Base-by-base conservation (phyloP, 768 basidiomycete genomes). In the Hygrocybe coccinea region DNA sequence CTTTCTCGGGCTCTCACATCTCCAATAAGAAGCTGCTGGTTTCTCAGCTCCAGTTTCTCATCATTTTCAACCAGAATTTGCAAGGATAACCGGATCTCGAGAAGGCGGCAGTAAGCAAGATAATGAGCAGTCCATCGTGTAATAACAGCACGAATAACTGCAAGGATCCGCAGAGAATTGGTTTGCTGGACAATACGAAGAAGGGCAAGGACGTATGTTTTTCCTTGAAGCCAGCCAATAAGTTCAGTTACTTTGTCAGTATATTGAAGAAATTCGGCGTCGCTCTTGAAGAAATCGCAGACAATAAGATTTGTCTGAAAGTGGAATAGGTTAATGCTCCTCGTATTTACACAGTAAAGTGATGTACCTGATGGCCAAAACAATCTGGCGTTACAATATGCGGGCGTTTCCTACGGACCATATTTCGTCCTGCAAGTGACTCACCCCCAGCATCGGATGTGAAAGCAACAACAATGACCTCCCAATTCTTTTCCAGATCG, bases 281-380 rank as follows among this genome's bases (percentile, higher is more conserved):
- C 61, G 0, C 52, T 51, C 52, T 70, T 69, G 55, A 76, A 70
- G 51, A 72, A 75, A 44, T 78, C 68, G 2, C 71, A 67, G 25
- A 76, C 70, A 48, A 78, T 64, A 7, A 77, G 65, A 60, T 76
- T 75, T 21, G 70, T 65, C 75, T 76, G 56, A 17, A 50, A 17
- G 22, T 39, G 29, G 29, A 29, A 29, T 29, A 29, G 29, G 29
- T 29, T 29, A 29, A 29, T 29, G 29, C 29, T 29, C 29, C 29
- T 29, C 29, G 8, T 29, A 29, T 29, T 29, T 29, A 29, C 29
- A 29, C 29, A 29, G 29, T 29, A 29, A 29, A 29, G 29, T 15
- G 17, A 59, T 56, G 3, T 56, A 74, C 73, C 64, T 76, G 73
- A 60, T 76, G 74, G 1, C 69, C 65, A 52, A 69, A 69, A 51